Percentiles rank a stretch among this genome's conserved stretches.
phyloP scores from a whole-genome alignment of 2,329 filamentous ascomycete species.

The Dothideomycetes sp. region DNA sequence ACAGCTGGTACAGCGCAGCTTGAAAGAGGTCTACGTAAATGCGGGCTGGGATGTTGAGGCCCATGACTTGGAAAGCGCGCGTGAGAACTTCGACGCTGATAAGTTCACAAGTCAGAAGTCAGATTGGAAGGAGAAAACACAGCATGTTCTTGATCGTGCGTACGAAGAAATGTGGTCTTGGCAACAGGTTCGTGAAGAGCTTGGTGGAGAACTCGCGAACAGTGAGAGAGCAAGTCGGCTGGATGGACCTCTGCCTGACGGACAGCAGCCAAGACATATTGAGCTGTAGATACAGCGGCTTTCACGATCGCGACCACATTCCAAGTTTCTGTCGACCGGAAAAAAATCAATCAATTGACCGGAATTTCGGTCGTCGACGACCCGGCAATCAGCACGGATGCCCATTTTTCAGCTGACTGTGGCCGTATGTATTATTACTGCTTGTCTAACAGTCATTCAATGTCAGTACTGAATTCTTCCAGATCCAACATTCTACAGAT shows the following conservation, averaged over 20 bases:
- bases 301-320: too few relatives aligned
- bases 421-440: too few relatives aligned
- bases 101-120: neutral
- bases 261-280: neutral
- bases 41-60: neutral
- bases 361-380: too few relatives aligned
- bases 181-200: neutral
- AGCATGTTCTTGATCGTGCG: neutral
- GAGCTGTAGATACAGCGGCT: too few relatives aligned
- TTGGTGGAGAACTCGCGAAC: neutral
- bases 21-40: neutral
- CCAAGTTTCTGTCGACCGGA: too few relatives aligned
- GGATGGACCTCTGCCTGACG: neutral
- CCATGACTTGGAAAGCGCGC: constrained; percentile 16
- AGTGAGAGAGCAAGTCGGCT: neutral
- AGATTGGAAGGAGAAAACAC: neutral
- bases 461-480: too few relatives aligned
- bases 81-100: neutral
- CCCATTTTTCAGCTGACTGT: too few relatives aligned
- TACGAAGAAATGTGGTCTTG: constrained; percentile 1
- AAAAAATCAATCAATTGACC: too few relatives aligned
- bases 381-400: too few relatives aligned
- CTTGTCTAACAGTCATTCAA: too few relatives aligned
- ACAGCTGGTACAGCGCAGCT: neutral
- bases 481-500: too few relatives aligned